These are phyloP conservation scores for Cytospora schulzeri DNA, from an alignment of 2,329 filamentous ascomycete genomes.

Conservation along the genomic window DNA sequence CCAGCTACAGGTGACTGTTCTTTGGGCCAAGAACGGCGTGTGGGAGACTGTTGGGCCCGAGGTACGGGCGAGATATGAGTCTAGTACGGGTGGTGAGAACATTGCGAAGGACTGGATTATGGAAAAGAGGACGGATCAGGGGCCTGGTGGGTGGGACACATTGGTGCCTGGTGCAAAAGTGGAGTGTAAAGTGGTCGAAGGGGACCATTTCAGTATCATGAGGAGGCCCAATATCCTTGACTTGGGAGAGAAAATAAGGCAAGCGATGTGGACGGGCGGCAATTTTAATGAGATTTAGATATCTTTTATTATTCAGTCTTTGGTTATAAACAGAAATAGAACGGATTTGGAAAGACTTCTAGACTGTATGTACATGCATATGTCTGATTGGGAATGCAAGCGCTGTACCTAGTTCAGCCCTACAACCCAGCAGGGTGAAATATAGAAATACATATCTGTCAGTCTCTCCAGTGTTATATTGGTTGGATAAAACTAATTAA, in stretches of 20 bases:
- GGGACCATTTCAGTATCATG: conserved; percentile 6
- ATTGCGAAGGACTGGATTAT: conserved; percentile 1
- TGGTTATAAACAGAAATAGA: no score
- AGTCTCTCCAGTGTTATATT: no score
- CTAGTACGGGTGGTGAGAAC: neutral
- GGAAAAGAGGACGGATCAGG: neutral
- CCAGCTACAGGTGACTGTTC: neutral
- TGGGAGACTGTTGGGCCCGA: conserved; percentile 1
- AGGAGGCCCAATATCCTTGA: neutral
- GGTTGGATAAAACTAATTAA: no score
- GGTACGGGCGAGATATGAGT: neutral
- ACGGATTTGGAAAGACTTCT: no score
- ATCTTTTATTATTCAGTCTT: no score
- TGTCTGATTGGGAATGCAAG: no score
- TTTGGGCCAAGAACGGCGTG: neutral
- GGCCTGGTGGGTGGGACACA: neutral
- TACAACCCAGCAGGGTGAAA: no score
- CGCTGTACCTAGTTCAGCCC: no score
- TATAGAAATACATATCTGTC: no score
- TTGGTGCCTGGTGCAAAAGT: neutral
- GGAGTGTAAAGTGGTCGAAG: neutral
- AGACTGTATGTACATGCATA: no score
- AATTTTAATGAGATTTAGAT: no score
- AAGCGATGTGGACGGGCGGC: neutral
- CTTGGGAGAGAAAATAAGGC: neutral